Base-by-base conservation (phyloP, 2,329 filamentous ascomycete species). In the Cladosporium sp. region DNA sequence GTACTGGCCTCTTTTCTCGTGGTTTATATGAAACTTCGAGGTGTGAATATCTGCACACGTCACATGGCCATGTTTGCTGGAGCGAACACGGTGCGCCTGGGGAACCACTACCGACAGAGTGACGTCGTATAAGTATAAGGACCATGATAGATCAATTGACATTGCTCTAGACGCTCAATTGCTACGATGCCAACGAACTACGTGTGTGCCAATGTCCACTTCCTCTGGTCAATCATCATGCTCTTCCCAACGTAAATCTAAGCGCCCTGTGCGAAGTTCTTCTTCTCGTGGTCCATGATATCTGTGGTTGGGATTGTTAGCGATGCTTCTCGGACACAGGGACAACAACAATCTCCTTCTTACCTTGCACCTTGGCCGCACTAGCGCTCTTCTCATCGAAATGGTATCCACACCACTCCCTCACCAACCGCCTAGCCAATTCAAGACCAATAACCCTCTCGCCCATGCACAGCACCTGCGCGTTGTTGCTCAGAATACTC, bases 391-490 rank as follows among this genome's bases (percentile, higher is more conserved):
- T 80, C 51, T 84, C 81, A 77, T 96, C 92, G 79, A 95, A 95
- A 66, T 87, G 82, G 78, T 95, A 93, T n/a, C 87, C 89, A 36
- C 96, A 76, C 91, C 91, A 96, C 82, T 96, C 92, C 76, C 84
- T 88, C 0, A 88, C 91, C 71, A 96, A 76, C 73, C 91, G 83
- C 72, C 91, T 85, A 51, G 92, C 92, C 49, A 96, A 79, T 80
- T 96, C 92, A 57, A 95, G 76, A 0, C 92, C 92, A 53, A 96
- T 86, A 0, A 96, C 92, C 25, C 92, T 82, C 84, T 96, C 90
- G 0, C 92, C 92, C 83, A 96, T 89, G 76, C 92, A 96, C 67
- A 96, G 80, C 34, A 96, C 91, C 79, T 96, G 92, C 3, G 91
- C 91, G 76, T 96, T 89, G 77, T 96, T 96, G 80, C 89, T 92